Conservation (phyloP, 345 rosid species). For the Citrus sp. region DNA sequence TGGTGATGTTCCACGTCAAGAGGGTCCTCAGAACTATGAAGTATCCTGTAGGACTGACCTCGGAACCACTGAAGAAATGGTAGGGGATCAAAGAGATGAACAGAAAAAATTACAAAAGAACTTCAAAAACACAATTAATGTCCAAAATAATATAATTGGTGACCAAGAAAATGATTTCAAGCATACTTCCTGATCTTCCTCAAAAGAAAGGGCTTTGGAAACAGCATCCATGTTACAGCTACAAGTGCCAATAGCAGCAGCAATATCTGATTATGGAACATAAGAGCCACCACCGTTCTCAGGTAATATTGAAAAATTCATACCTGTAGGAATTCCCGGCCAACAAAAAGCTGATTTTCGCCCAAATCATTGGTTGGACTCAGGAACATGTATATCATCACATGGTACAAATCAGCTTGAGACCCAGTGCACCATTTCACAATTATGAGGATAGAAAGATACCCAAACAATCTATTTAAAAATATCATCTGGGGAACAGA, state of each 20-base stretch:
- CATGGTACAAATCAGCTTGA: conserved; percentile 67
- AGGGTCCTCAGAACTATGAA: too few relatives aligned
- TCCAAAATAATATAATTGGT: neutral
- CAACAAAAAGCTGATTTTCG: conserved; percentile 58
- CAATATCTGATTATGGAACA: conserved; percentile 35
- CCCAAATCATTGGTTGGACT: conserved; percentile 58
- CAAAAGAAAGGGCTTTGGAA: conserved; percentile 68
- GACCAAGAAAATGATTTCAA: conserved; percentile 1
- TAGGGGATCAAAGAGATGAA: neutral
- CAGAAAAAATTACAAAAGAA: neutral
- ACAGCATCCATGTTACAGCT: conserved; percentile 66
- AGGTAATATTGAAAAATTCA: neutral
- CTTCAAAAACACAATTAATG: neutral
- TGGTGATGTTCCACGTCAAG: too few relatives aligned
- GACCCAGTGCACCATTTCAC: conserved; percentile 68
- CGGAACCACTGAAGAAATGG: conserved; percentile 39
- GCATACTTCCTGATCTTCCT: conserved; percentile 53
- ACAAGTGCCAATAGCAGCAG: conserved; percentile 49
- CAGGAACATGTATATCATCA: conserved; percentile 71
- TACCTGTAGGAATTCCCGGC: conserved; percentile 62
- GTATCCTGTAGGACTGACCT: conserved; percentile 46
- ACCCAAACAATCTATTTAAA: conserved; percentile 68
- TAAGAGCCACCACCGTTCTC: neutral
- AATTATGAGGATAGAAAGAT: conserved; percentile 61
- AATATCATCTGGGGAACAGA: conserved; percentile 68